Conservation (phyloP, 495 filamentous ascomycete genomes). For the Penicillium cataractarum region DNA sequence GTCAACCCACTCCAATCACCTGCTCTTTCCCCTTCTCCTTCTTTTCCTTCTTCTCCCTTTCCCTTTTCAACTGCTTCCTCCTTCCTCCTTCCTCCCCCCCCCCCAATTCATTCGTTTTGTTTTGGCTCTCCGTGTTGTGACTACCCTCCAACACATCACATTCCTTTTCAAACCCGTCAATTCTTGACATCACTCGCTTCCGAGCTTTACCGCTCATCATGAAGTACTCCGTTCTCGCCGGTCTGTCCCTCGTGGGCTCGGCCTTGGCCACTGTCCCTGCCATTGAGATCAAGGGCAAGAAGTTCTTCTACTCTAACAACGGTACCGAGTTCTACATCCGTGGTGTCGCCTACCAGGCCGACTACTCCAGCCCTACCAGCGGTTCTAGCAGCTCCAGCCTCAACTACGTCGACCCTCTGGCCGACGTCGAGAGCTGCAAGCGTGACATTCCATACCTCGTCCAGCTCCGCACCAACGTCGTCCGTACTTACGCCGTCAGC, state of each 20-base stretch:
- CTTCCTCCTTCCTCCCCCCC: constrained; percentile 7
- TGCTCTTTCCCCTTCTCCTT: neutral
- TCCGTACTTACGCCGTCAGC: constrained; percentile 94
- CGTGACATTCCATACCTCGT: constrained; percentile 84
- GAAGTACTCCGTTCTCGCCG: constrained; percentile 53
- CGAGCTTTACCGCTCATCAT: constrained; percentile 33
- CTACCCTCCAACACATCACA: constrained; percentile 1
- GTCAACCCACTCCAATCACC: constrained; percentile 6
- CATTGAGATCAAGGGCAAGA: constrained; percentile 62
- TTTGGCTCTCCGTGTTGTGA: constrained; percentile 10
- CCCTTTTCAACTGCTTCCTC: constrained; percentile 22
- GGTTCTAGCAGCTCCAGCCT: constrained; percentile 27
- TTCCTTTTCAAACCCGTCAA: constrained; percentile 16
- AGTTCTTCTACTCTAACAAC: constrained; percentile 77
- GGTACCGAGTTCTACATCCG: constrained; percentile 87
- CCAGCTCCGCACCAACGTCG: constrained; percentile 81
- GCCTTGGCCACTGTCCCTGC: constrained; percentile 63
- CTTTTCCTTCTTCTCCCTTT: constrained; percentile 17
- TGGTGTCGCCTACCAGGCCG: constrained; percentile 86
- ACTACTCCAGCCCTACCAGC: constrained; percentile 53
- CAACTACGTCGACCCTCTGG: constrained; percentile 70
- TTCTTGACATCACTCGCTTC: constrained; percentile 13
- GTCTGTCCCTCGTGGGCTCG: constrained; percentile 53
- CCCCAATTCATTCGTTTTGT: constrained; percentile 14
- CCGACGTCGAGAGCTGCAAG: constrained; percentile 67